Base-by-base conservation (phyloP, 208 protist species). In the Trypanosoma brucei region DNA sequence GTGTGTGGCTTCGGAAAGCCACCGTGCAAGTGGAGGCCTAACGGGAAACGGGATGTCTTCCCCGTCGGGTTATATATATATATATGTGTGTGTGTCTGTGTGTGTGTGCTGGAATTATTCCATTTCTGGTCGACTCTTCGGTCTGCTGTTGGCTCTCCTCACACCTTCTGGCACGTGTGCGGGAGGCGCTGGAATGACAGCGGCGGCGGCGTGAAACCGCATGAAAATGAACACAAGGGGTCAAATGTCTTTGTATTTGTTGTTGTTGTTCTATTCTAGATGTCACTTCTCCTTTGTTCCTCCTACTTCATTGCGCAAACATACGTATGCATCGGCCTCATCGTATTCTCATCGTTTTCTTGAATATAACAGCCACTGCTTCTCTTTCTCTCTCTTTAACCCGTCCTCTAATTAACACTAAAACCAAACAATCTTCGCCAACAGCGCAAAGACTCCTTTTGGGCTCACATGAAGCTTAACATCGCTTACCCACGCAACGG, bases 401-500 rank as follows among this genome's bases (percentile, higher is more conserved):
- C 22, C 22, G 22, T 22, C 22, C 22, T 22, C 22, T 22, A 22
- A 22, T 22, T 22, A 22, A 22, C 22, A 22, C 22, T 22, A 22
- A 22, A 22, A 22, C 22, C 22, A 22, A 22, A 22, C 22, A 22
- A 22, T 22, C 22, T 22, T 22, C 22, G 22, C 22, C 22, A 38
- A 35, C 39, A 4, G 36, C 2, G 2, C 34, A 31, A 57, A 65
- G 55, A 59, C 31, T 52, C 57, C 60, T 57, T 48, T 53, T 61
- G 40, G 60, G 49, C 58, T 30, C 58, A 60, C 7, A 95, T 95
- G 88, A 95, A 95, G 76, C 81, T 95, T 65, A 95, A 95, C 79
- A 84, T 95, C 62, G 88, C 88, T 37, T 91, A 88, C 70, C 84
- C 84, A 49, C 86, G 80, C 78, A 91, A 91, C 80, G 89, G 85